phyloP scores from a whole-genome alignment of 257 asterid genomes.

The Nicotiana otophora region DNA sequence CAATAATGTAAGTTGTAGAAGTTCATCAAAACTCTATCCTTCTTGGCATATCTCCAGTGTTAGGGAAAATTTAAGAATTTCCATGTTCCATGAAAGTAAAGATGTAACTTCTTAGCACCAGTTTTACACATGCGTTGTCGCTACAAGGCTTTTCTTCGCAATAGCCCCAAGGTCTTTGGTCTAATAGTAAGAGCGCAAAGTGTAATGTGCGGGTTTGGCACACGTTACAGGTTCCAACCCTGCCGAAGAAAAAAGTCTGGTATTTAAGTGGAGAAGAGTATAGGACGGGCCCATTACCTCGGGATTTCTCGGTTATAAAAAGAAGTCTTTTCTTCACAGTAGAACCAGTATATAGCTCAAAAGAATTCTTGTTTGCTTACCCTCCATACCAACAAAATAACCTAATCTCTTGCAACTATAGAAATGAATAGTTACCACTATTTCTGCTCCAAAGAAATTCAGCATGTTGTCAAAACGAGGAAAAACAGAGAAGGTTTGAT shows the following conservation, averaged over 20 bases:
- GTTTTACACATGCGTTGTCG: neutral
- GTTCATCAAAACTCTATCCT: neutral
- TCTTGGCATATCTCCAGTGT: neutral
- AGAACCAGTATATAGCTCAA: conserved; percentile 2
- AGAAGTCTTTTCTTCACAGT: neutral
- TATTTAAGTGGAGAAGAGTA: neutral
- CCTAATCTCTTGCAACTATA: neutral
- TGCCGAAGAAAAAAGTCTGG: neutral
- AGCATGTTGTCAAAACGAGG: neutral
- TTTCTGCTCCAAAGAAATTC: neutral
- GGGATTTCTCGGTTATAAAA: neutral
- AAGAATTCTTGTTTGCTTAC: neutral
- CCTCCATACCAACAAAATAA: neutral
- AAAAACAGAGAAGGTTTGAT: neutral
- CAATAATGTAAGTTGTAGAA: neutral
- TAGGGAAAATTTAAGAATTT: neutral
- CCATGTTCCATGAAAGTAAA: neutral
- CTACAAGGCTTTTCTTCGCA: neutral
- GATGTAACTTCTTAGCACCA: neutral
- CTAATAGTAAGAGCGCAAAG: neutral
- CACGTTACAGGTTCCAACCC: neutral
- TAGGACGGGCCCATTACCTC: neutral
- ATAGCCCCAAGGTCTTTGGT: neutral
- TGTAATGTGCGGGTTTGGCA: neutral
- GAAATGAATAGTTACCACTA: neutral